Conservation (phyloP, 768 basidiomycete species). For the Hirschioporus abietinus region DNA sequence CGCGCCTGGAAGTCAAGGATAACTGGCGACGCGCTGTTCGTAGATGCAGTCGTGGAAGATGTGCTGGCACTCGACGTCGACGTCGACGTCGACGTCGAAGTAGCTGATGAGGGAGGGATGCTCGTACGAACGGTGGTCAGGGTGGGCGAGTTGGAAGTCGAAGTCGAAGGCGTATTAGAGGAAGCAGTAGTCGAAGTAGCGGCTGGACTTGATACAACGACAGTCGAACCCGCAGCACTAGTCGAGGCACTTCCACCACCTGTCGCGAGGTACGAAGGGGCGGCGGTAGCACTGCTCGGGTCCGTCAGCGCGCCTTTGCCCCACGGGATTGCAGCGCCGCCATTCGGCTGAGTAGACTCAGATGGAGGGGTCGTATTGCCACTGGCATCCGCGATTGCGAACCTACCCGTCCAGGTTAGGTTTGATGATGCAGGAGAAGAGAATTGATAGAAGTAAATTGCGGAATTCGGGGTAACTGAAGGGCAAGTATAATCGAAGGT, state of each 20-base stretch:
- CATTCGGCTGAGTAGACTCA: constrained; percentile 49
- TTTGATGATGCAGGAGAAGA: constrained; percentile 36
- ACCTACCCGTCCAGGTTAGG: constrained; percentile 67
- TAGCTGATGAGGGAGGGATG: background rate
- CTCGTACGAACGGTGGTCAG: background rate
- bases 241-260: background rate
- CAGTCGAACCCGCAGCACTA: background rate
- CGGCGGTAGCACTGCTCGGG: constrained; percentile 31
- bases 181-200: background rate
- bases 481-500: constrained; percentile 61
- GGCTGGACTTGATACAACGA: background rate
- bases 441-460: constrained; percentile 83
- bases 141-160: background rate
- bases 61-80: background rate
- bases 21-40: background rate
- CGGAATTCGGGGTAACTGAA: constrained; percentile 51
- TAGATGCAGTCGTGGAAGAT: background rate
- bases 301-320: constrained; percentile 53
- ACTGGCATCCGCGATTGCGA: constrained; percentile 55
- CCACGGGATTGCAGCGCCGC: constrained; percentile 48
- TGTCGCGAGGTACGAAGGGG: constrained; percentile 10
- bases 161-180: background rate
- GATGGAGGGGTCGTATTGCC: constrained; percentile 44
- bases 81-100: constrained; percentile 1
- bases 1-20: background rate